Conservation (phyloP, 768 basidiomycete species). For the Mycena vulgaris region DNA sequence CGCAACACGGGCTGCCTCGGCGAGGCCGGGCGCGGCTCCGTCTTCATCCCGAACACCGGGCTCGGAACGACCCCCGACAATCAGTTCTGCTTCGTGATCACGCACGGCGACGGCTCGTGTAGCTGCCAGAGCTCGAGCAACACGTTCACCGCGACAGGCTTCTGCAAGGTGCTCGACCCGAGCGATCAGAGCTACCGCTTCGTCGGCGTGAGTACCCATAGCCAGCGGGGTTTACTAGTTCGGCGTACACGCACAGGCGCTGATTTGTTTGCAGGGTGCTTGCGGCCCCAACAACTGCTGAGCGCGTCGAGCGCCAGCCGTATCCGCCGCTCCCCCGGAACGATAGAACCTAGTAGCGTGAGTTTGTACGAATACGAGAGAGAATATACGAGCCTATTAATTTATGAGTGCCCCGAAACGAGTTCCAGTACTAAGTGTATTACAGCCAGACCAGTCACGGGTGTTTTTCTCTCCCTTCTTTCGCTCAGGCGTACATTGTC, state of each 20-base stretch:
- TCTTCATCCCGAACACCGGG: conserved; percentile 27
- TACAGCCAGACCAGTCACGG: too few species aligned
- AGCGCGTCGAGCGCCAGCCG: conserved; percentile 1
- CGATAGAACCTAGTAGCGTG: not conserved
- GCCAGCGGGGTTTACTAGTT: not conserved
- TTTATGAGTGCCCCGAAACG: too few species aligned
- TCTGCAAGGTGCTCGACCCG: too few species aligned
- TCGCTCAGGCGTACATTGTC: too few species aligned
- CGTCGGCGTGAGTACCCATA: conserved; percentile 22
- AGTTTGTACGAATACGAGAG: conserved; percentile 19
- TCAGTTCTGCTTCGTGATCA: conserved; percentile 30
- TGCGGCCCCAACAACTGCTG: conserved; percentile 9
- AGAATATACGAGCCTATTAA: conserved; percentile 6
- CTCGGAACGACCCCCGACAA: conserved; percentile 24
- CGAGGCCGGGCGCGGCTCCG: conserved; percentile 24
- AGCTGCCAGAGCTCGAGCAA: too few species aligned
- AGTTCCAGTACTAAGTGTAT: too few species aligned
- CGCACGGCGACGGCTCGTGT: conserved; percentile 22
- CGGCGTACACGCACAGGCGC: not conserved
- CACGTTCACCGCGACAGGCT: too few species aligned
- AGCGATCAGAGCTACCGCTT: too few species aligned
- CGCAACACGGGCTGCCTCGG: conserved; percentile 28
- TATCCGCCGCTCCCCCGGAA: not conserved
- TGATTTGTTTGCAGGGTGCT: conserved; percentile 21
- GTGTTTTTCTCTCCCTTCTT: too few species aligned